These are phyloP conservation scores for Pogostemon cablin DNA, from an alignment of 257 asterid genomes.

Conservation along the genomic window DNA sequence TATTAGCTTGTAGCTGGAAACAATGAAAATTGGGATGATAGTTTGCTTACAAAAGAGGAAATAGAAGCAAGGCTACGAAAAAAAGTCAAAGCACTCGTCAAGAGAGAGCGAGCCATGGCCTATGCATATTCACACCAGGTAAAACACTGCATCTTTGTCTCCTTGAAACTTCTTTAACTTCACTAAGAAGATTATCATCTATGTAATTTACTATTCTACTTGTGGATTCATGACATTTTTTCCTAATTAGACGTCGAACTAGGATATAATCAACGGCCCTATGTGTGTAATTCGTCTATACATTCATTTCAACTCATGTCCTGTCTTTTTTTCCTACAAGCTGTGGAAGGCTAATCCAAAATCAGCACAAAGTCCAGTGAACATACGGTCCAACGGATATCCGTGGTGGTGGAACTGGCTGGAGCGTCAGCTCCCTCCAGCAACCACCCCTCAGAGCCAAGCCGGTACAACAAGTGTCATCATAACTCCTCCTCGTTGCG, in stretches of 20 bases:
- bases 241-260: too few species aligned
- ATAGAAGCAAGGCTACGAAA: conserved; percentile 61
- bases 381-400: conserved; percentile 59
- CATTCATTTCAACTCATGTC: background rate
- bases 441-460: conserved; percentile 41
- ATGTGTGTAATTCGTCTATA: background rate
- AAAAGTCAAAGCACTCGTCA: conserved; percentile 83
- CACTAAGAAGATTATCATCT: background rate
- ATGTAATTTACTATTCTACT: background rate
- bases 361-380: conserved; percentile 44
- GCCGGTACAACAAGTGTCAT: conserved; percentile 32
- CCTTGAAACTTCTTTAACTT: background rate
- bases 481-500: conserved; percentile 64
- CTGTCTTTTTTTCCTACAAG: conserved; percentile 36
- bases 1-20: conserved; percentile 61
- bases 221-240: too few species aligned
- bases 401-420: conserved; percentile 99
- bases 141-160: background rate
- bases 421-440: conserved; percentile 62
- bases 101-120: conserved; percentile 93
- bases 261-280: too few species aligned
- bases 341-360: conserved; percentile 62
- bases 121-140: conserved; percentile 96
- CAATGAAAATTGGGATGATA: conserved; percentile 80
- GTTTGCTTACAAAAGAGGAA: conserved; percentile 81